Conservation (phyloP, 2,329 filamentous ascomycete genomes). For the Cytospora piceae region DNA sequence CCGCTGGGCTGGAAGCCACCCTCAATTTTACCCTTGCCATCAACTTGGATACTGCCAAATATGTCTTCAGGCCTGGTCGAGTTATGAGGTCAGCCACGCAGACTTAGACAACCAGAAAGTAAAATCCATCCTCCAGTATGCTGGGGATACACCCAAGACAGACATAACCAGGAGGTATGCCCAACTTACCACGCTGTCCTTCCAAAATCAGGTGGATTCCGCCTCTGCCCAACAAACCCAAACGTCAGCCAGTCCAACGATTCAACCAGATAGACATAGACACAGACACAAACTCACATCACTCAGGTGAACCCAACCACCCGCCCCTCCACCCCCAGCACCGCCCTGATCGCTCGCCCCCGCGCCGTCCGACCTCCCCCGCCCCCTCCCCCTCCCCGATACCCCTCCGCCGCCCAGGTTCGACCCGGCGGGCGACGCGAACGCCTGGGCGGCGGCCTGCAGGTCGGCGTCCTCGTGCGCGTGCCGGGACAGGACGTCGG, state of each 20-base stretch:
- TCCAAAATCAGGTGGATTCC: constrained; percentile 69
- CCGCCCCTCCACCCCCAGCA: constrained; percentile 60
- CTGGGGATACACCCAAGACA: no score
- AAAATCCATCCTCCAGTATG: no score
- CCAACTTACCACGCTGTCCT: constrained; percentile 59
- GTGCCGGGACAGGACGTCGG: constrained; percentile 58
- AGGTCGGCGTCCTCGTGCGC: constrained; percentile 61
- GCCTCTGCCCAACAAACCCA: constrained; percentile 35
- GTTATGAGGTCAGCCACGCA: neutral
- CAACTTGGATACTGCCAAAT: constrained; percentile 68
- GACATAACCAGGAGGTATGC: neutral
- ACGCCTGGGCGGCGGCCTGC: constrained; percentile 59
- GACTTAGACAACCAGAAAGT: neutral
- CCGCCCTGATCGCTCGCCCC: constrained; percentile 64
- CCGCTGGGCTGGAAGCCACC: constrained; percentile 63
- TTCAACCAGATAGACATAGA: neutral
- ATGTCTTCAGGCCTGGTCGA: constrained; percentile 64
- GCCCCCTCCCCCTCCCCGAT: constrained; percentile 38
- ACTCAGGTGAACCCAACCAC: constrained; percentile 68
- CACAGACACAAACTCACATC: constrained; percentile 44
- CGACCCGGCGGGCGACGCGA: constrained; percentile 61
- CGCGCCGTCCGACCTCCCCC: constrained; percentile 56
- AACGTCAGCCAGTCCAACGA: neutral
- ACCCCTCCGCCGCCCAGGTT: constrained; percentile 52
- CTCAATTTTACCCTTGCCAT: constrained; percentile 59